Conservation (phyloP, 352 stramenopile species). For the Phytopythium chamaehyphon region DNA sequence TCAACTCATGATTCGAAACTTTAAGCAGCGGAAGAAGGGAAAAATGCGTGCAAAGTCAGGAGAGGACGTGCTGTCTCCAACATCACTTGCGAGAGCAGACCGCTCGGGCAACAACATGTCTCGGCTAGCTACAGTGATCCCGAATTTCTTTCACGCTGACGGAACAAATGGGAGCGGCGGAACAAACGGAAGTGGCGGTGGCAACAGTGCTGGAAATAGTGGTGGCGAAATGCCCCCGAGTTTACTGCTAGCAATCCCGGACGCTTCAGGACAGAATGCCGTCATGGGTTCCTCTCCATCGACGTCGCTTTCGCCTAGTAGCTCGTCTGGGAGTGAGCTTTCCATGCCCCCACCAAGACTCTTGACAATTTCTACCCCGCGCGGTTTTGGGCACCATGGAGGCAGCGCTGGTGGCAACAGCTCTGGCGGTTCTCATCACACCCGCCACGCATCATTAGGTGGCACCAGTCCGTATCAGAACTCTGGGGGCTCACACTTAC, state of each 20-base stretch:
- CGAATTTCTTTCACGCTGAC: slow-evolving; percentile 46
- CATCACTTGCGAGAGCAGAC: slow-evolving; percentile 1
- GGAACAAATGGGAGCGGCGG: slow-evolving; percentile 9
- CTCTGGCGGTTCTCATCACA: slow-evolving; percentile 10
- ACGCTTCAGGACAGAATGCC: background rate
- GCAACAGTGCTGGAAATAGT: background rate
- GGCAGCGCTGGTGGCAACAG: background rate
- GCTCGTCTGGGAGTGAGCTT: slow-evolving; percentile 4
- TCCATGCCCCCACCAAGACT: background rate
- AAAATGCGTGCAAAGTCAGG: slow-evolving; percentile 20
- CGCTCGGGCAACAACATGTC: slow-evolving; percentile 9
- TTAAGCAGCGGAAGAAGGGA: slow-evolving; percentile 30
- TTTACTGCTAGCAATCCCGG: background rate
- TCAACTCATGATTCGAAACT: slow-evolving; percentile 36
- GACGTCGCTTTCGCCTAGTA: background rate
- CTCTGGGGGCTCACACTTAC: slow-evolving; percentile 40
- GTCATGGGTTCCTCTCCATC: slow-evolving; percentile 2
- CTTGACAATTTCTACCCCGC: slow-evolving; percentile 2
- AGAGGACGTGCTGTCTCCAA: slow-evolving; percentile 5
- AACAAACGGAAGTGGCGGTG: slow-evolving; percentile 7
- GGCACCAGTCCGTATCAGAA: slow-evolving; percentile 27
- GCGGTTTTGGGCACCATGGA: slow-evolving; percentile 2
- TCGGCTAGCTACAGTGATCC: slow-evolving; percentile 6
- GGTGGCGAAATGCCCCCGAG: background rate
- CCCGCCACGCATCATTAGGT: slow-evolving; percentile 25